Base-by-base conservation (phyloP, 2,329 filamentous ascomycete species). In the Hortaea werneckii region DNA sequence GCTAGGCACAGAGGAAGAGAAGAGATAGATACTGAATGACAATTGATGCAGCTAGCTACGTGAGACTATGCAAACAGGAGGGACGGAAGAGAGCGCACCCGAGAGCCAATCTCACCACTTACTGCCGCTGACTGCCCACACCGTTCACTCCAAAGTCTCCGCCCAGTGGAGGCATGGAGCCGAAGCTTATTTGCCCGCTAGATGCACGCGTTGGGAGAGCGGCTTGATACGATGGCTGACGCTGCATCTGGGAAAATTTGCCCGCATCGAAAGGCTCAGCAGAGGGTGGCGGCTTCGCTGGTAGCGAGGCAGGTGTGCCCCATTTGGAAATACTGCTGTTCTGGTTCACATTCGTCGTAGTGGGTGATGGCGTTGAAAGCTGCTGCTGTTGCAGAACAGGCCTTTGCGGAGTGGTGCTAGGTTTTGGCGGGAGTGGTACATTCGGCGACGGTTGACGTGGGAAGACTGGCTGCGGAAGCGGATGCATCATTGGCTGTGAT, bases 291-390 rank as follows among this genome's bases (percentile, higher is more conserved):
- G 75, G 75, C 55, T 77, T 78, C 7, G 74, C 69, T 40, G 75
- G 75, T 38, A 78, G 63, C 42, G 74, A 73, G 11, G 74, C 64
- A 5, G 74, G 71, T 29, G 74, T 73, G 29, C 74, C 75, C 62
- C 73, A 78, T 53, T 77, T 77, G n/a, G 74, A 72, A 44, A 77
- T 73, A 53, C 70, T 72, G 56, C 67, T 74, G 20, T 28, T 20
- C 2, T 27, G 9, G 10, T 41, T 20, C 11, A 10, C 13, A 26
- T n/a, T 39, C 4, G 32, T 12, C 10, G 37, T 26, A 20, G 8
- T n/a, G 10, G 37, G 37, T 20, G 37, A 39, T 13, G 10, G 37
- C 20, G 34, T 34, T 20, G 20, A 20, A 20, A 20, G 20, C 12
- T 9, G 8, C 10, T 10, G 45, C n/a, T 37, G 40, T 28, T 5